Conservation (phyloP, 1,284 basidiomycete genomes). For the Cutaneotrichosporon cavernicola region DNA sequence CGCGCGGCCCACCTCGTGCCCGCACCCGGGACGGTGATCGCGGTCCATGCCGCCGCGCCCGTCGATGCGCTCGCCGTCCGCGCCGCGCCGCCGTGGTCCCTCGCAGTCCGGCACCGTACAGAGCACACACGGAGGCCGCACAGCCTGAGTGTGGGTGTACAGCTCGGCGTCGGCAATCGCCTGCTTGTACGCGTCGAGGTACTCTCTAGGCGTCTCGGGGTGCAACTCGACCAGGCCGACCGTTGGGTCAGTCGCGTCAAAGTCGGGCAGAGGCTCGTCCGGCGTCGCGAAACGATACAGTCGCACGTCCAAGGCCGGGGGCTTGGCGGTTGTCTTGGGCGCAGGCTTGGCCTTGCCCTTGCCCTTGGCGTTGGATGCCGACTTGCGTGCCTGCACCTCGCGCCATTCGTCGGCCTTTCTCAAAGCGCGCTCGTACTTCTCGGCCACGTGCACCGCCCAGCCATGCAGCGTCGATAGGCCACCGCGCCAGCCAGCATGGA, state of each 20-base stretch:
- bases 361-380: conserved; percentile 22
- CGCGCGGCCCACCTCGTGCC: conserved; percentile 46
- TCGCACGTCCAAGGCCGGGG: conserved; percentile 45
- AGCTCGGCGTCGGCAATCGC: conserved; percentile 40
- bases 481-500: conserved; percentile 51
- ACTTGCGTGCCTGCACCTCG: conserved; percentile 14
- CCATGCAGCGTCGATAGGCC: conserved; percentile 44
- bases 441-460: conserved; percentile 50
- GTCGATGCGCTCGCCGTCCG: conserved; percentile 49
- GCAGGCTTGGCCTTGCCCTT: conserved; percentile 35
- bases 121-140: conserved; percentile 39
- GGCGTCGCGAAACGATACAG: conserved; percentile 47
- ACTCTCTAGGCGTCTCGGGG: conserved; percentile 26
- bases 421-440: conserved; percentile 49
- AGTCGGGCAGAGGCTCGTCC: conserved; percentile 25
- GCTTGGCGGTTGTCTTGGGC: conserved; percentile 20
- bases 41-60: conserved; percentile 47
- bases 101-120: conserved; percentile 52
- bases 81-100: conserved; percentile 46
- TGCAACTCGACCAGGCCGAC: conserved; percentile 43
- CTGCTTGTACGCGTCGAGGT: conserved; percentile 37
- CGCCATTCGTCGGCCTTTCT: conserved; percentile 49
- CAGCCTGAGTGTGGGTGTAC: conserved; percentile 34
- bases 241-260: conserved; percentile 34
- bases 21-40: conserved; percentile 46